Base-by-base conservation (phyloP, 345 rosid species). In the Turnera subulata region DNA sequence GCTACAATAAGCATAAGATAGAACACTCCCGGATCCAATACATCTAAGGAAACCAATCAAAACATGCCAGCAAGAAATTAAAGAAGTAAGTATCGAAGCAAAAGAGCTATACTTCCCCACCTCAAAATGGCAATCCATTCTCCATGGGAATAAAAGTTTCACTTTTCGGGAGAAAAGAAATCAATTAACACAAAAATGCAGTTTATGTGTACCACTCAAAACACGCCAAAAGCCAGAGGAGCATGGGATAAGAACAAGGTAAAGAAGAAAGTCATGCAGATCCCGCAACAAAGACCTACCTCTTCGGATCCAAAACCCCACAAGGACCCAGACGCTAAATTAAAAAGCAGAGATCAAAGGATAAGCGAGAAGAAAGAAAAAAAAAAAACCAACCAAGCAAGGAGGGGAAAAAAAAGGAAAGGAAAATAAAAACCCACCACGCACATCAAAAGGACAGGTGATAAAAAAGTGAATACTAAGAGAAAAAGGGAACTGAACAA, bases 301-400 rank as follows among this genome's bases (percentile, higher is more conserved):
- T 65, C 46, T 55, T 25, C 61, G 72, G 77, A 77, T 65, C 74
- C 70, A 73, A 39, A 8, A 66, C 53, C 65, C 65, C 72, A 58
- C 58, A 54, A 70, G 43, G 73, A 76, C 70, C 75, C 79, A 74
- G 74, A 69, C 33, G 80, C 69, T 49, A 71, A 61, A 79, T 3
- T 8, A 29, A 4, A 29, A 73, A 62, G 64, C 73, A 76, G 65
- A 66, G 32, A n/a, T n/a, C 40, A 67, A 63, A 50, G 46, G 40
- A 11, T 33, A 19, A 60, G 20, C 25, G 49, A 45, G 48, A 58
- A 72, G 53, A 47, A 32, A 15, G 12, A 42, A 13, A 4, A 42
- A 13, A 0, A 2, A 22, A 63, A 61, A 71, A 53, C 50, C 54
- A 61, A 71, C 61, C 57, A 55, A 59, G 58, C 19, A 59, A n/a